Evolutionary conservation across 345 rosid species (phyloP).

Genomic region (Alliaria petiolata): DNA sequence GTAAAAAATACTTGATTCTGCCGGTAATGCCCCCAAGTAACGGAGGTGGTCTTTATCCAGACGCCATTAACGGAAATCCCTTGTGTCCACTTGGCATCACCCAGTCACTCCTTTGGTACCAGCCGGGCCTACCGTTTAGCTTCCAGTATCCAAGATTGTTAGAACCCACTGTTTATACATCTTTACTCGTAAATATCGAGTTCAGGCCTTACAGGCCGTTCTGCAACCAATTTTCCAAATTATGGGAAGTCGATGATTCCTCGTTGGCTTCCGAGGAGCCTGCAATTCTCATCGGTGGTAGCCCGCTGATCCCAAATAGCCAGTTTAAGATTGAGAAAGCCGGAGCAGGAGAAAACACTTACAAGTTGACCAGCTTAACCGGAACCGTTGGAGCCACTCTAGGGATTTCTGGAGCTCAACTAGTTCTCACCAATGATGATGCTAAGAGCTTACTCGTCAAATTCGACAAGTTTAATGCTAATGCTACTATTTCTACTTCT

Average conservation of each 20-base stretch:
- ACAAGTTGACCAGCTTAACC: neutral
- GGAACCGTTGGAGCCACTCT: neutral
- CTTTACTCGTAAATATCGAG: conserved; percentile 4
- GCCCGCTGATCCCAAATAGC: neutral
- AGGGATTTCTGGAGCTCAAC: neutral
- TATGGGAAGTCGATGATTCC: neutral
- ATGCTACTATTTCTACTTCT: neutral
- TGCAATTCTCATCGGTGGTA: neutral
- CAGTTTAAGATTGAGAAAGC: neutral
- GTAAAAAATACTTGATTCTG: conserved; percentile 3
- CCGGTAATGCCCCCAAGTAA: neutral
- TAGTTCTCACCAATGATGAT: neutral
- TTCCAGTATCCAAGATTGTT: no score
- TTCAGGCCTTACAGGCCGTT: neutral
- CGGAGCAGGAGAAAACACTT: neutral
- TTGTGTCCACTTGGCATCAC: conserved; percentile 19
- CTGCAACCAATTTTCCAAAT: neutral
- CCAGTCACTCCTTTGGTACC: neutral
- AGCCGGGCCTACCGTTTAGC: conserved; percentile 9
- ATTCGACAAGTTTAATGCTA: neutral
- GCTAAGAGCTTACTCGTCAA: neutral
- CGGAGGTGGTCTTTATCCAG: conserved; percentile 22
- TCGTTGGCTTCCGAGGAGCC: neutral
- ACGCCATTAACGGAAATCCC: neutral
- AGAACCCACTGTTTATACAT: neutral